These are phyloP conservation scores for Penicillium steckii DNA, from an alignment of 495 filamentous ascomycete species.

Conservation along the genomic window DNA sequence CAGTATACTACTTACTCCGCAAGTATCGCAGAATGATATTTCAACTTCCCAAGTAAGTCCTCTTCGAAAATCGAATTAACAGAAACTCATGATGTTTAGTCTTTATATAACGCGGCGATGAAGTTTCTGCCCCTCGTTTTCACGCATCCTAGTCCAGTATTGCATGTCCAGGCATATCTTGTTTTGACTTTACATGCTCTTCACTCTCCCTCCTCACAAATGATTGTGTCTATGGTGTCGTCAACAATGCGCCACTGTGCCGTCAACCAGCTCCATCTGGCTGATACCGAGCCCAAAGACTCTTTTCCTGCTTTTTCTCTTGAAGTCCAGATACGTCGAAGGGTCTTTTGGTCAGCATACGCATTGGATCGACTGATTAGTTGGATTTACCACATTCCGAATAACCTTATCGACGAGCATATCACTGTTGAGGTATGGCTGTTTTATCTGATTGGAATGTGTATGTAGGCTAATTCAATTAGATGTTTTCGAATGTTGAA, in stretches of 20 bases:
- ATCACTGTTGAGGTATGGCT: conserved; percentile 16
- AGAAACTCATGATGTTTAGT: conserved; percentile 1
- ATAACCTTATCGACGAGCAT: conserved; percentile 19
- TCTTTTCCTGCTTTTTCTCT: conserved; percentile 2
- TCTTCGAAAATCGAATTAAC: neutral
- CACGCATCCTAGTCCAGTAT: conserved; percentile 10
- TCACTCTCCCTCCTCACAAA: conserved; percentile 24
- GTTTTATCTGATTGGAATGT: neutral
- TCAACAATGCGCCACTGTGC: conserved; percentile 23
- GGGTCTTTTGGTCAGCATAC: conserved; percentile 26
- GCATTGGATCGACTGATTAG: conserved; percentile 23
- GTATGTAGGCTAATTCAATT: neutral
- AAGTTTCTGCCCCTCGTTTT: conserved; percentile 15
- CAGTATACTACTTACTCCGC: conserved; percentile 19
- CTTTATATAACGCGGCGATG: conserved; percentile 14
- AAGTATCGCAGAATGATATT: conserved; percentile 17
- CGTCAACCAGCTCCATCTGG: conserved; percentile 15
- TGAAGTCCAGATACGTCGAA: conserved; percentile 19
- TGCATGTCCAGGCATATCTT: conserved; percentile 24
- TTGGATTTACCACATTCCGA: conserved; percentile 23
- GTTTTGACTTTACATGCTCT: conserved; percentile 24
- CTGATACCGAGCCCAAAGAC: conserved; percentile 1
- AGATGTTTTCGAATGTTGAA: conserved; percentile 22
- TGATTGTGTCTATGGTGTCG: conserved; percentile 19
- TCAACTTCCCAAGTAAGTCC: conserved; percentile 18